phyloP scores from a whole-genome alignment of 2,329 filamentous ascomycete species.

The Sporothrix protearum region DNA sequence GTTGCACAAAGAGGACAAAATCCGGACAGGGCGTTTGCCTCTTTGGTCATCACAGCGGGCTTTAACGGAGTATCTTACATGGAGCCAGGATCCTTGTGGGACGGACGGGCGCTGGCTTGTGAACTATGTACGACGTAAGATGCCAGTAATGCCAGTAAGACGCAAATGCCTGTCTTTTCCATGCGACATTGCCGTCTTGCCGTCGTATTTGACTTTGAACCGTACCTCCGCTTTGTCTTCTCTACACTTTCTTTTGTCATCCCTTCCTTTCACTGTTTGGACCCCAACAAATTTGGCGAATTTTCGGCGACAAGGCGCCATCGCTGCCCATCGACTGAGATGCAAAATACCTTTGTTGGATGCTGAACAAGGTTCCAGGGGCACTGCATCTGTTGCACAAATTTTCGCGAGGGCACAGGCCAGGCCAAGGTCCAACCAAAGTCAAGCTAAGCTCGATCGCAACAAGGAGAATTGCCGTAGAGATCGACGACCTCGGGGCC shows the following conservation, averaged over 20 bases:
- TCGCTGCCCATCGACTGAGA: background rate
- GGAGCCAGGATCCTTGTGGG: background rate
- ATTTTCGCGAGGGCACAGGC: conserved; percentile 10
- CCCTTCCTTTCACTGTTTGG: background rate
- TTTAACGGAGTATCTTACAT: too few species aligned
- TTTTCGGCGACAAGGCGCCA: background rate
- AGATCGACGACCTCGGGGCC: background rate
- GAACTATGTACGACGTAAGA: background rate
- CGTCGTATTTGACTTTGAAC: background rate
- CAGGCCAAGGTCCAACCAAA: background rate
- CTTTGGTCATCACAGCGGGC: background rate
- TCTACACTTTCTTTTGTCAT: background rate
- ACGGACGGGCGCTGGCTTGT: background rate
- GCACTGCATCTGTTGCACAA: background rate
- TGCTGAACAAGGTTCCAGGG: background rate
- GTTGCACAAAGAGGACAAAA: background rate
- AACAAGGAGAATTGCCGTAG: background rate
- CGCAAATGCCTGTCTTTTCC: background rate
- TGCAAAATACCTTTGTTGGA: background rate
- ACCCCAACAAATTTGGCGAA: background rate
- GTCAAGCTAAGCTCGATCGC: background rate
- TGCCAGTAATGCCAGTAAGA: background rate
- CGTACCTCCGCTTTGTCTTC: background rate
- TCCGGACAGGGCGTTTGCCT: background rate
- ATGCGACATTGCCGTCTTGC: background rate